Evolutionary conservation across 2,329 filamentous ascomycete species (phyloP).

Genomic region (Stromatinia cepivora): DNA sequence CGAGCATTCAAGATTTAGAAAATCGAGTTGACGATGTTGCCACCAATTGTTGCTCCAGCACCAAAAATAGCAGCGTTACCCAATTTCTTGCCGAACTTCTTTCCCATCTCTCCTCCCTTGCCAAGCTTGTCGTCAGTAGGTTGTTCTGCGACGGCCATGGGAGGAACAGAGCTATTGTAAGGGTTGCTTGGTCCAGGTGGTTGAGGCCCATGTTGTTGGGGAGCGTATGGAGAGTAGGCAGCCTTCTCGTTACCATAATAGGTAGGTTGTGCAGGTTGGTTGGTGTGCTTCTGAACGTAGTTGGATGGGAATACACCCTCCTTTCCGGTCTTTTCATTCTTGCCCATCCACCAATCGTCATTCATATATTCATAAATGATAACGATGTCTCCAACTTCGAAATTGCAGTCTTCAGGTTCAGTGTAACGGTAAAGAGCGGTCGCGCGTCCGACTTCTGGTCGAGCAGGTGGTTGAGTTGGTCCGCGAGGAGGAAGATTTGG

Average conservation of each 20-base stretch:
- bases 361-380: constrained; percentile 92
- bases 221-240: constrained; percentile 19
- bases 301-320: constrained; percentile 95
- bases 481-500: constrained; percentile 30
- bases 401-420: constrained; percentile 75
- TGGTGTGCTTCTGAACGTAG: constrained; percentile 72
- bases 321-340: constrained; percentile 75
- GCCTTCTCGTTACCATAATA: constrained; percentile 34
- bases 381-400: constrained; percentile 79
- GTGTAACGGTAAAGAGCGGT: constrained; percentile 82
- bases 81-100: constrained; percentile 96
- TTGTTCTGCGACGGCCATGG: constrained; percentile 67
- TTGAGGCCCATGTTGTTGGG: constrained; percentile 33
- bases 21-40: constrained; percentile 87
- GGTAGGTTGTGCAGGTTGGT: constrained; percentile 34
- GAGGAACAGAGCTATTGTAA: constrained; percentile 70
- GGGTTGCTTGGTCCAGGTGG: constrained; percentile 56
- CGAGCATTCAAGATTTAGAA: constrained; percentile 55
- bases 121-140: constrained; percentile 46
- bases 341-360: constrained; percentile 93
- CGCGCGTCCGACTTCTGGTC: constrained; percentile 66
- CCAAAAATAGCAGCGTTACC: constrained; percentile 85
- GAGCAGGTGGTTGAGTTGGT: constrained; percentile 41
- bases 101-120: constrained; percentile 65
- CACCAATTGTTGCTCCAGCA: constrained; percentile 86